phyloP scores from a whole-genome alignment of 805 yeast species.

The Candida vartiovaarae region DNA sequence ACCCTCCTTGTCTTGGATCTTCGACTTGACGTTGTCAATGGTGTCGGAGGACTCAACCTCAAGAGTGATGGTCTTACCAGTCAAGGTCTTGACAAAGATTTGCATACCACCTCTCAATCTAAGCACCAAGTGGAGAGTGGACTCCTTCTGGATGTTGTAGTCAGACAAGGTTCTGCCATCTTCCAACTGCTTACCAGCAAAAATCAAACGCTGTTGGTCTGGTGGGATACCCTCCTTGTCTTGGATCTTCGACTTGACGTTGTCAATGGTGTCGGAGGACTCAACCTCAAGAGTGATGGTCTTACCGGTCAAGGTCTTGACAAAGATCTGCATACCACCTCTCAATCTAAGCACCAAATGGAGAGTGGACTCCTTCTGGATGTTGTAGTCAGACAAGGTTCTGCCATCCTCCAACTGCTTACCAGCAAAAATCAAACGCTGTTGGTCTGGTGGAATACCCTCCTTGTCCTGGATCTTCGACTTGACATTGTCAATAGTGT shows the following conservation, averaged over 20 bases:
- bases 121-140: constrained; percentile 76
- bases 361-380: constrained; percentile 86
- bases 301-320: constrained; percentile 96
- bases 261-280: constrained; percentile 91
- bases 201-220: constrained; percentile 93
- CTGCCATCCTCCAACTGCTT: constrained; percentile 95
- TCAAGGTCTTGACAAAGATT: constrained; percentile 93
- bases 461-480: constrained; percentile 96
- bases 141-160: constrained; percentile 94
- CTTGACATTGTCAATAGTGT: constrained; percentile 90
- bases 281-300: constrained; percentile 93
- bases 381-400: constrained; percentile 90
- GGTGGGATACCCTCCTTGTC: constrained; percentile 99
- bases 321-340: constrained; percentile 92
- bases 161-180: constrained; percentile 93
- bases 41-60: constrained; percentile 98
- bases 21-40: constrained; percentile 88
- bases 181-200: constrained; percentile 94
- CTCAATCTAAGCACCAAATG: constrained; percentile 83
- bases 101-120: constrained; percentile 77
- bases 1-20: constrained; percentile 98
- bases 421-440: constrained; percentile 92
- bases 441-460: constrained; percentile 99
- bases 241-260: constrained; percentile 90
- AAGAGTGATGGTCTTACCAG: constrained; percentile 95